Conservation (phyloP, 345 rosid genomes). For the Linum tenue region DNA sequence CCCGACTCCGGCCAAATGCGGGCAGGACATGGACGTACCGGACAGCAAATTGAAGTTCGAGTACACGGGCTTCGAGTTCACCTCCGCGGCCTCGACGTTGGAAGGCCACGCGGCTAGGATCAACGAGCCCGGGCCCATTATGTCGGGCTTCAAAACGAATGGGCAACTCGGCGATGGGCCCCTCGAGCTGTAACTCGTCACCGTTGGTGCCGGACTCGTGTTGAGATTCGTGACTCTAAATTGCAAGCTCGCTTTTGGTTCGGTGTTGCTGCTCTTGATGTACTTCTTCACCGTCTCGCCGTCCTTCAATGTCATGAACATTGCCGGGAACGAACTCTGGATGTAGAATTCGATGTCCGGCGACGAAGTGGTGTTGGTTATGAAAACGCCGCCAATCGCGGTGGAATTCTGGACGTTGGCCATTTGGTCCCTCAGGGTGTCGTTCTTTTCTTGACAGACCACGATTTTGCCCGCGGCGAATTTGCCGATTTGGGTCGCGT, state of each 20-base stretch:
- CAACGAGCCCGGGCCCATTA: conserved; percentile 39
- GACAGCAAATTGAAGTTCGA: conserved; percentile 37
- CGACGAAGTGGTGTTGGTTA: conserved; percentile 19
- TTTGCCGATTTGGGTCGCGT: conserved; percentile 15
- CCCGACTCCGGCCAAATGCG: conserved; percentile 43
- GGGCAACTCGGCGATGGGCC: conserved; percentile 53
- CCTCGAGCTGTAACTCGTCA: conserved; percentile 42
- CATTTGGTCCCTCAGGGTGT: conserved; percentile 19
- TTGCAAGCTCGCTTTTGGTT: conserved; percentile 30
- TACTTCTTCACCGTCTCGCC: conserved; percentile 29
- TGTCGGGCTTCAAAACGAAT: conserved; percentile 42
- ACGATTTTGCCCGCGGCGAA: conserved; percentile 23
- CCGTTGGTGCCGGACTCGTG: conserved; percentile 31
- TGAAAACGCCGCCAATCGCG: conserved; percentile 33
- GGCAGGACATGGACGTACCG: conserved; percentile 56
- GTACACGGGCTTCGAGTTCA: conserved; percentile 14
- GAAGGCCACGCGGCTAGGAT: conserved; percentile 50
- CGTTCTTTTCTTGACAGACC: conserved; percentile 34
- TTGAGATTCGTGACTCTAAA: conserved; percentile 28
- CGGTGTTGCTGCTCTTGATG: conserved; percentile 18
- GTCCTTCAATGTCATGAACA: conserved; percentile 20
- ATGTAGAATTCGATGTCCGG: conserved; percentile 11
- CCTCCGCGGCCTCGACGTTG: conserved; percentile 7
- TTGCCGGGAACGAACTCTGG: conserved; percentile 24
- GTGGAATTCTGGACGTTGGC: conserved; percentile 15